Evolutionary conservation across 108 stramenopile genomes (phyloP).

Genomic region (Cyclotella cryptica): DNA sequence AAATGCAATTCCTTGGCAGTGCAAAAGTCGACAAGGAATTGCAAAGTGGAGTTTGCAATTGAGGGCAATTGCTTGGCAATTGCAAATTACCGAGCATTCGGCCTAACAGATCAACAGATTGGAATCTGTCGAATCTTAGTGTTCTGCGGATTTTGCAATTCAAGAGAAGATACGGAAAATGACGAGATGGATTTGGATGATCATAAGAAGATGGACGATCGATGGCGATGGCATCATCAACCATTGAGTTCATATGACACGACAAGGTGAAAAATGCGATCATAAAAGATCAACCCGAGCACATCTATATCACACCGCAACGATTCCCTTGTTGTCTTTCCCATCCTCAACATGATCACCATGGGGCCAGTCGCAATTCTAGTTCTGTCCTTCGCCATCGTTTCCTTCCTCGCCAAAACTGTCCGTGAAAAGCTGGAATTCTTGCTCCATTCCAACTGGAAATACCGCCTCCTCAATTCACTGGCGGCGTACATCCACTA

Average conservation of each 20-base stretch:
- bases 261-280: too few species aligned
- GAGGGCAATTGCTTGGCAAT: too few species aligned
- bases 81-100: too few species aligned
- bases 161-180: background rate
- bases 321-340: background rate
- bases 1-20: too few species aligned
- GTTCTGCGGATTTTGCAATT: too few species aligned
- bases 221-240: too few species aligned
- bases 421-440: constrained; percentile 40
- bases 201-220: background rate
- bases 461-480: constrained; percentile 49
- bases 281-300: background rate
- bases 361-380: constrained; percentile 34
- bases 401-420: constrained; percentile 36
- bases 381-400: constrained; percentile 31
- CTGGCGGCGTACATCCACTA: constrained; percentile 57
- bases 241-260: too few species aligned
- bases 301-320: background rate
- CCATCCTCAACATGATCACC: background rate
- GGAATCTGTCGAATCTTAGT: too few species aligned
- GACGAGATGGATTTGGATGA: background rate
- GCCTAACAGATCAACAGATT: too few species aligned
- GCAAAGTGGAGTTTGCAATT: too few species aligned
- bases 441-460: constrained; percentile 44
- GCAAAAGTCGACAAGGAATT: too few species aligned